Percentiles rank a stretch among this genome's conserved stretches.
phyloP scores from a whole-genome alignment of 179 eudicot genomes.

The Drosera spatulata region DNA sequence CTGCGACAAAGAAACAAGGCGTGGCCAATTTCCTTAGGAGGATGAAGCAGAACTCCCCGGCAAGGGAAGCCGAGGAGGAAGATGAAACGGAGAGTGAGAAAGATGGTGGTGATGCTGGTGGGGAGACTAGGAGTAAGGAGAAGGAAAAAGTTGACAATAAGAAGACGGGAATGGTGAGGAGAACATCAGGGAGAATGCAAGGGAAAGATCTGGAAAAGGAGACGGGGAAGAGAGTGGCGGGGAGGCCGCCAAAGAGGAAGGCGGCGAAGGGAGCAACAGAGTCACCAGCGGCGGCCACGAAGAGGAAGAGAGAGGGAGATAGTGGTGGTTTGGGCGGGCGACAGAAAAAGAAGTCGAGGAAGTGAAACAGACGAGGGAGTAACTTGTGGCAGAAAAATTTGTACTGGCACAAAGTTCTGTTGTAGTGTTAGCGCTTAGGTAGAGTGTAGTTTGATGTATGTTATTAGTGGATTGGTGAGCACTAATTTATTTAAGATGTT shows the following conservation, averaged over 20 bases:
- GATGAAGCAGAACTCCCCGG: slow-evolving; percentile 24
- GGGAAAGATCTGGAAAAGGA: neutral
- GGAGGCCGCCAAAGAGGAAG: slow-evolving; percentile 2
- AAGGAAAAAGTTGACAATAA: slow-evolving; percentile 7
- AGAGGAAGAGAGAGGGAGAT: slow-evolving; percentile 10
- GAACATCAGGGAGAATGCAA: slow-evolving; percentile 22
- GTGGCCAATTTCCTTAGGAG: slow-evolving; percentile 28
- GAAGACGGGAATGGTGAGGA: slow-evolving; percentile 5
- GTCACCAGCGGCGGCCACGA: neutral
- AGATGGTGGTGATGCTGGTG: slow-evolving; percentile 6
- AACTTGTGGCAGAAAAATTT: too few relatives aligned
- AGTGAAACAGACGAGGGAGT: too few relatives aligned
- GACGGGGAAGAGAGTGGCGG: neutral
- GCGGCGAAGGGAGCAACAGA: neutral
- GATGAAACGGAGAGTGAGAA: slow-evolving; percentile 1
- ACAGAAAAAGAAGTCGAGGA: too few relatives aligned
- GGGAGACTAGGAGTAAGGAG: slow-evolving; percentile 3
- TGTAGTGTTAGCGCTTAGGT: too few relatives aligned
- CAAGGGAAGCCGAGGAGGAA: slow-evolving; percentile 15
- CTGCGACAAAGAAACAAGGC: slow-evolving; percentile 19
- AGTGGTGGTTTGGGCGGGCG: neutral
- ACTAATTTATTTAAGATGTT: too few relatives aligned
- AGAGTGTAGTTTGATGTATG: too few relatives aligned
- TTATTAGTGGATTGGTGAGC: too few relatives aligned
- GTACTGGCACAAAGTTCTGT: too few relatives aligned